Conservation (phyloP, 2,329 filamentous ascomycete species). For the Xylaria sp. region DNA sequence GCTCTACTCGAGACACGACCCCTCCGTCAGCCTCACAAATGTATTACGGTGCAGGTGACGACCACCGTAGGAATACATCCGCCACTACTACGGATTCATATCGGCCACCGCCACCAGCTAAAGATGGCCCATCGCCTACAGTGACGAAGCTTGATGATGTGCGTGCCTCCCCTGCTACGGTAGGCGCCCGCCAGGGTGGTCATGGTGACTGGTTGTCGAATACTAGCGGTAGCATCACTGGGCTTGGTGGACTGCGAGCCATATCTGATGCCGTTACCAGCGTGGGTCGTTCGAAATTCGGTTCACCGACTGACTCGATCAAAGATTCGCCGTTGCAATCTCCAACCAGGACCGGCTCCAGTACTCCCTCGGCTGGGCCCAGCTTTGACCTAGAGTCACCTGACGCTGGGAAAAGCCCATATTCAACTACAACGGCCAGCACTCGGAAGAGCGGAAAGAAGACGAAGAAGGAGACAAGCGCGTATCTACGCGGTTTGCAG, state of each 20-base stretch:
- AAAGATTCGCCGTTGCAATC: conserved; percentile 69
- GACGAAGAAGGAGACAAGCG: conserved; percentile 96
- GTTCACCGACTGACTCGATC: conserved; percentile 61
- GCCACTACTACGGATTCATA: conserved; percentile 67
- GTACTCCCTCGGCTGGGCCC: conserved; percentile 70
- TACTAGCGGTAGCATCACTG: conserved; percentile 61
- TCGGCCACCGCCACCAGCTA: conserved; percentile 63
- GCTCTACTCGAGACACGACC: conserved; percentile 73
- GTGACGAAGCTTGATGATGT: conserved; percentile 69
- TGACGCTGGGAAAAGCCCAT: conserved; percentile 69
- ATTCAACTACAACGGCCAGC: conserved; percentile 59
- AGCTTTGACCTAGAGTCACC: conserved; percentile 85
- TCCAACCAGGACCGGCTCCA: conserved; percentile 81
- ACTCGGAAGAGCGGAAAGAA: conserved; percentile 63
- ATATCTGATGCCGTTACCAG: conserved; percentile 80
- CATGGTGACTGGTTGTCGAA: conserved; percentile 69
- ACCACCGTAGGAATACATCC: conserved; percentile 71
- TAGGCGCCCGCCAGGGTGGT: conserved; percentile 57
- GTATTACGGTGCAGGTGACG: conserved; percentile 70
- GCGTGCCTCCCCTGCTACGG: conserved; percentile 57
- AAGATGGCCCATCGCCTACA: conserved; percentile 65
- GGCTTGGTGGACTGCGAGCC: conserved; percentile 76
- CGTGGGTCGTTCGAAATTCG: conserved; percentile 63
- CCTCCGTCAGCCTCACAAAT: conserved; percentile 74
- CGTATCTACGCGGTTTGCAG: conserved; percentile 86